Conservation (phyloP, 768 basidiomycete genomes). For the Dentipellis sp. region DNA sequence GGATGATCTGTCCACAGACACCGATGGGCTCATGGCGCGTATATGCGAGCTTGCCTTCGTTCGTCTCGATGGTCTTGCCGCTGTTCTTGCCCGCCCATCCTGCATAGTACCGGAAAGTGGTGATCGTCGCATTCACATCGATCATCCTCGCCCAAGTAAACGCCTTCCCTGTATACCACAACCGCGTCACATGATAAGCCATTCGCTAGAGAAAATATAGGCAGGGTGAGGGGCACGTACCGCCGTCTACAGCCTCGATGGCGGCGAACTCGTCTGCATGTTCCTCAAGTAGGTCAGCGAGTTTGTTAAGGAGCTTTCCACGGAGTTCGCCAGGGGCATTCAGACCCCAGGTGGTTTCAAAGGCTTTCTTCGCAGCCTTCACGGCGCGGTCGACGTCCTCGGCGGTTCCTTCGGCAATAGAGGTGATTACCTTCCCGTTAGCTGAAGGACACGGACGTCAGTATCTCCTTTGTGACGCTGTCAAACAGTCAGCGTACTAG, state of each 20-base stretch:
- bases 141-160: slow-evolving; percentile 36
- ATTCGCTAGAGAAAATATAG: background rate
- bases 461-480: background rate
- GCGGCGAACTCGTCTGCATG: slow-evolving; percentile 60
- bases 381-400: slow-evolving; percentile 77
- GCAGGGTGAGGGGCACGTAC: background rate
- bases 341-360: slow-evolving; percentile 61
- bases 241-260: slow-evolving; percentile 64
- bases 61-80: slow-evolving; percentile 66
- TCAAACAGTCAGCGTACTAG: slow-evolving; percentile 23
- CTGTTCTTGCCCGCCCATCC: slow-evolving; percentile 86
- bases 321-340: slow-evolving; percentile 48
- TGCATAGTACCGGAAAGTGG: slow-evolving; percentile 66
- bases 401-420: slow-evolving; percentile 47
- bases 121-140: slow-evolving; percentile 41
- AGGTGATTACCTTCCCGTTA: slow-evolving; percentile 53
- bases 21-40: slow-evolving; percentile 55
- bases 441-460: background rate
- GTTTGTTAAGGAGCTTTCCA: slow-evolving; percentile 46
- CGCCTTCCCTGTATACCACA: slow-evolving; percentile 32
- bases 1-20: slow-evolving; percentile 50
- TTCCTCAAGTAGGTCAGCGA: slow-evolving; percentile 55
- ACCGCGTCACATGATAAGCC: background rate
- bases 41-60: slow-evolving; percentile 39
- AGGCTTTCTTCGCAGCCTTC: slow-evolving; percentile 50